Base-by-base conservation (phyloP, 2,329 filamentous ascomycete genomes). In the Xylariaceae sp. region DNA sequence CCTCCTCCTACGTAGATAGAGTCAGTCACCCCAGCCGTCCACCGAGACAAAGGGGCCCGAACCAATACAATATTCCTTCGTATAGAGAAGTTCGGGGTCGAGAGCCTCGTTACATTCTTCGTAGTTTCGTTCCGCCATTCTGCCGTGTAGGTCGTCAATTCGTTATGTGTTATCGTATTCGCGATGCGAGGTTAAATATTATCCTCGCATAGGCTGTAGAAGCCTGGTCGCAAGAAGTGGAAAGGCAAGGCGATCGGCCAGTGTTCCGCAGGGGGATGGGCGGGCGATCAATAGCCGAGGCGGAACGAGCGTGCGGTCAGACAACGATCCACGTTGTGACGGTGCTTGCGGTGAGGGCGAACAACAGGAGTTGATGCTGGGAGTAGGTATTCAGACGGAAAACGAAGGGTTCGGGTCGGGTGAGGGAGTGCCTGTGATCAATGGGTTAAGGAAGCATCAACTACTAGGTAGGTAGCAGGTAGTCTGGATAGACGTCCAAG, bases 31-130 rank as follows among this genome's bases (percentile, higher is more conserved):
- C 54, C 52, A 53, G 34, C 62, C 60, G 13, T 48, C 51, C 59
- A 45, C 49, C 56, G 53, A 56, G 52, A 50, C 55, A 39, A 58
- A 54, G 56, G 60, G 61, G 53, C 57, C 70, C 83, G 68, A 75
- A 91, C 88, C 89, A 75, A 94, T 93, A 78, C 89, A 92, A 72
- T 87, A 90, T 75, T 94, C 90, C 77, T 96, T 97, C 63, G 90
- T 95, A 75, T 97, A 99, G 56, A 97, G 82, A 62, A 88, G 85
- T 77, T 95, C 92, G 2, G 94, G 94, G 76, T 97, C 93, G 57
- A 90, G 82, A 41, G 79, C 78, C 71, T 82, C 82, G 63, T 82
- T 79, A 64, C 77, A 75, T 53, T 77, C 73, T 23, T 80, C 77
- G 58, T 77, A 76, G 56, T 78, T 75, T 61, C 75, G 74, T 67